Evolutionary conservation across 2,329 filamentous ascomycete species (phyloP).

Genomic region (Trichoderma oligosporum): DNA sequence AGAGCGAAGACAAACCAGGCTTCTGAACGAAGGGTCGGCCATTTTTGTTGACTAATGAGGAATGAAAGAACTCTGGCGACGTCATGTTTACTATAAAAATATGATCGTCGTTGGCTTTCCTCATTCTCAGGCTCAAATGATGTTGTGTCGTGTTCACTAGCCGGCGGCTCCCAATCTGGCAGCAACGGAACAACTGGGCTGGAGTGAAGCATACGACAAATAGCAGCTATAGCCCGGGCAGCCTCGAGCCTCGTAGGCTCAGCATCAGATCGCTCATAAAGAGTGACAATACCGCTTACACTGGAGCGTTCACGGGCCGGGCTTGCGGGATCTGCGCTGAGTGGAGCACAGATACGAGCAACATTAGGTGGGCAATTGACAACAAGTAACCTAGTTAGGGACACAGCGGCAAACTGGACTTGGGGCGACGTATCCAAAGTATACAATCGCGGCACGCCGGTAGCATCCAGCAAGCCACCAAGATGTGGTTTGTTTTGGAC

Average conservation of each 20-base stretch:
- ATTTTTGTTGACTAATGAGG: slow-evolving; percentile 55
- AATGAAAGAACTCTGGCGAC: slow-evolving; percentile 45
- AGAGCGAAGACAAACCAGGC: slow-evolving; percentile 61
- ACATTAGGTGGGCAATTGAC: slow-evolving; percentile 52
- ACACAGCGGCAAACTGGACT: slow-evolving; percentile 58
- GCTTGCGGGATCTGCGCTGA: slow-evolving; percentile 32
- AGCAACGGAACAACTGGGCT: slow-evolving; percentile 30
- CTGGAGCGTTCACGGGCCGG: slow-evolving; percentile 29
- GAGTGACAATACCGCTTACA: slow-evolving; percentile 36
- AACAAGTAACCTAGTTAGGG: slow-evolving; percentile 54
- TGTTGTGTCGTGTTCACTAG: slow-evolving; percentile 23
- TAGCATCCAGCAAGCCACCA: slow-evolving; percentile 44
- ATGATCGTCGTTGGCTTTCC: slow-evolving; percentile 26
- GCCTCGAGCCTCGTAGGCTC: slow-evolving; percentile 58
- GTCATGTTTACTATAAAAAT: slow-evolving; percentile 42
- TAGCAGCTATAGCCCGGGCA: slow-evolving; percentile 48
- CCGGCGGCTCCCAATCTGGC: slow-evolving; percentile 34
- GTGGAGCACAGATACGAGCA: slow-evolving; percentile 42
- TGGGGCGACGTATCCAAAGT: slow-evolving; percentile 48
- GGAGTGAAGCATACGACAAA: slow-evolving; percentile 55
- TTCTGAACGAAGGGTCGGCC: slow-evolving; percentile 57
- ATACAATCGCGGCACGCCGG: slow-evolving; percentile 53
- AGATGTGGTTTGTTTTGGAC: slow-evolving; percentile 50
- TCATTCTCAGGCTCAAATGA: slow-evolving; percentile 9
- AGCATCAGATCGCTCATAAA: slow-evolving; percentile 39